Percentiles rank a stretch among this genome's conserved stretches.
Evolutionary conservation across 768 basidiomycete genomes (phyloP).

Genomic region (Kwoniella newhampshirensis): DNA sequence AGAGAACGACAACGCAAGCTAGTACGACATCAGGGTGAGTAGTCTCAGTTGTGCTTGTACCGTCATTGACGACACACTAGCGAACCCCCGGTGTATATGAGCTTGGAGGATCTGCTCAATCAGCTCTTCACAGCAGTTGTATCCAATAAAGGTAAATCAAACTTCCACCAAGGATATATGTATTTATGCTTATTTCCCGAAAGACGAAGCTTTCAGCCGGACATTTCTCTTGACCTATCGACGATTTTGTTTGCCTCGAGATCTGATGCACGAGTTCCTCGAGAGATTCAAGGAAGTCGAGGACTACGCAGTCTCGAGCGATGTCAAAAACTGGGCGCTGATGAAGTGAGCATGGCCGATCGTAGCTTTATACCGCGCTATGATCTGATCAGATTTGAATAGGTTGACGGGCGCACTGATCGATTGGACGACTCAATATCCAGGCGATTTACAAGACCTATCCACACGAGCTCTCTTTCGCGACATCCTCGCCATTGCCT

Average conservation of each 20-base stretch:
- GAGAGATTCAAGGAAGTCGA: slow-evolving; percentile 33
- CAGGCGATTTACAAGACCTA: slow-evolving; percentile 41
- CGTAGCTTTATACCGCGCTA: too few species aligned
- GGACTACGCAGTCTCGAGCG: slow-evolving; percentile 24
- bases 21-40: too few species aligned
- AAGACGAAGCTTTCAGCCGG: slow-evolving; percentile 41
- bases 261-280: slow-evolving; percentile 40
- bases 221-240: slow-evolving; percentile 49
- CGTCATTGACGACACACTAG: neutral
- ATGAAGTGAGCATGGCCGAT: too few species aligned
- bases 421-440: slow-evolving; percentile 47
- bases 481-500: slow-evolving; percentile 28
- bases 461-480: slow-evolving; percentile 24
- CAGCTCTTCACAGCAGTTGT: slow-evolving; percentile 33
- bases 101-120: slow-evolving; percentile 27
- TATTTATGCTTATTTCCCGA: neutral
- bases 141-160: slow-evolving; percentile 26
- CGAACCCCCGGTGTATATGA: slow-evolving; percentile 22
- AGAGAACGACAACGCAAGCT: too few species aligned
- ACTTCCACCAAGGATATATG: neutral
- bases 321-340: slow-evolving; percentile 35
- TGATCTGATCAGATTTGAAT: neutral
- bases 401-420: slow-evolving; percentile 40
- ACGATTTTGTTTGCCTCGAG: slow-evolving; percentile 37
- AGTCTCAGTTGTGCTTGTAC: too few species aligned